A percentile compares a stretch with the other conserved stretches of the same genome.
Evolutionary conservation across 139 green algal genomes (phyloP).

Genomic region (Pleodorina starrii): DNA sequence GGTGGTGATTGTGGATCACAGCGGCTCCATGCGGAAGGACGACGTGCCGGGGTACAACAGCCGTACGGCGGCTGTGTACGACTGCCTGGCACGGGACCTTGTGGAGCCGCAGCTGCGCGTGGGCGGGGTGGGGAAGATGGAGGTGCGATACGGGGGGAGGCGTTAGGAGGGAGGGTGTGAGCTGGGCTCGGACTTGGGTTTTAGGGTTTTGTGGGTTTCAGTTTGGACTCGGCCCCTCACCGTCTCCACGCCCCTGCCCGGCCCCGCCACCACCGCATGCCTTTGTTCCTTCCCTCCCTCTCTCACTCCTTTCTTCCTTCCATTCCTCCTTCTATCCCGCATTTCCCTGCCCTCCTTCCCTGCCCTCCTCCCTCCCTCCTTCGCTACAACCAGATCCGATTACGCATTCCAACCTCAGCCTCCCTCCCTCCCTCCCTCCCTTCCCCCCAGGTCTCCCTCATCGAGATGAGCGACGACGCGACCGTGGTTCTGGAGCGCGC

Average conservation of each 20-base stretch:
- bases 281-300: too few species aligned
- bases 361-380: too few species aligned
- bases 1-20: slow-evolving; percentile 59
- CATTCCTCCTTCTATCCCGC: too few species aligned
- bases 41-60: slow-evolving; percentile 55
- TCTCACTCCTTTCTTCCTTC: too few species aligned
- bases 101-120: slow-evolving; percentile 44
- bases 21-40: slow-evolving; percentile 60
- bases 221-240: too few species aligned
- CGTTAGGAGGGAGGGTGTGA: not conserved
- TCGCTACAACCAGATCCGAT: too few species aligned
- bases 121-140: not conserved
- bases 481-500: slow-evolving; percentile 37
- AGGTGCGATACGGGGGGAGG: not conserved
- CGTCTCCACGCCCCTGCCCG: too few species aligned
- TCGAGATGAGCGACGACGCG: slow-evolving; percentile 52
- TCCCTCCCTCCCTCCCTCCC: not conserved
- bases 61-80: slow-evolving; percentile 55
- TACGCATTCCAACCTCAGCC: too few species aligned
- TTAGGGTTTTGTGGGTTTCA: too few species aligned
- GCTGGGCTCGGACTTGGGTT: not conserved
- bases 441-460: slow-evolving; percentile 52
- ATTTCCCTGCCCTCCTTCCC: too few species aligned
- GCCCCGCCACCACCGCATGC: too few species aligned
- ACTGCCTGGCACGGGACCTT: slow-evolving; percentile 53